Percentiles rank a stretch among this genome's conserved stretches.
Conservation (phyloP, 495 filamentous ascomycete genomes). For the Xylaria castorea region DNA sequence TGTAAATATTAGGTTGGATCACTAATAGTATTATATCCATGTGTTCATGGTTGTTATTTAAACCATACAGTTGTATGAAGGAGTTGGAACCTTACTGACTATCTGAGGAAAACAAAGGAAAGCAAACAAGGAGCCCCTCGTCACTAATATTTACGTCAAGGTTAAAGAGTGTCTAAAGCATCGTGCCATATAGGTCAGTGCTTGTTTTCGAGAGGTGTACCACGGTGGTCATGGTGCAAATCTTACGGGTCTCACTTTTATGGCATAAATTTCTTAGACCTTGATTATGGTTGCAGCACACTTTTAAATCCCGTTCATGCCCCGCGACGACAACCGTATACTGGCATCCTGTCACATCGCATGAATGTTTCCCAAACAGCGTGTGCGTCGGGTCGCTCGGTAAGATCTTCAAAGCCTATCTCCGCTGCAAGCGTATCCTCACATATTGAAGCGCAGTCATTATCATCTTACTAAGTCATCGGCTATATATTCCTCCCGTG, state of each 20-base stretch:
- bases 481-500: conserved; percentile 5
- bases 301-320: too few species aligned
- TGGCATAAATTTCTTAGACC: neutral
- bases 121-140: neutral
- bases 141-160: neutral
- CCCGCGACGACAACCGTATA: neutral
- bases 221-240: neutral
- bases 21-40: conserved; percentile 14
- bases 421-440: neutral
- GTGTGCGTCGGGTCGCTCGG: neutral
- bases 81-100: neutral
- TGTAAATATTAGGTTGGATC: neutral
- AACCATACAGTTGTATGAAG: neutral
- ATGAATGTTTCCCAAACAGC: neutral
- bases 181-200: neutral
- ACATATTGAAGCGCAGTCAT: neutral
- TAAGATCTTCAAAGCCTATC: neutral
- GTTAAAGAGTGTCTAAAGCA: neutral
- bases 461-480: neutral
- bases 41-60: neutral
- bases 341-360: neutral
- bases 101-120: neutral
- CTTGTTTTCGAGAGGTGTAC: neutral
- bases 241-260: neutral
- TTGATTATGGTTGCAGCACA: neutral